Evolutionary conservation across 768 basidiomycete genomes (phyloP), one percentile per base, ranked within the genome.

Genomic region (Termitomyces titanicus): DNA sequence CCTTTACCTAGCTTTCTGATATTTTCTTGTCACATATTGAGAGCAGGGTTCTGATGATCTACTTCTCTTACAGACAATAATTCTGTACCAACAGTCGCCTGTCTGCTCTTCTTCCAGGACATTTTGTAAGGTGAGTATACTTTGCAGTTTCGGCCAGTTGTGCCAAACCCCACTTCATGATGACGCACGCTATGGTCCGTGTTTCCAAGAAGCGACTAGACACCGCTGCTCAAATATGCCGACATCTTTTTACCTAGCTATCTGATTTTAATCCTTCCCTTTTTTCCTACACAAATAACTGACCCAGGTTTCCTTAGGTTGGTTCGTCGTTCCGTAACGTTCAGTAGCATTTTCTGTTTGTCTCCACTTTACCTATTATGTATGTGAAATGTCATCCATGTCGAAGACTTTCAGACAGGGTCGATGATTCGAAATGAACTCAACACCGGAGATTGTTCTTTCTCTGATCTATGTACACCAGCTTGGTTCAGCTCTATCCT

Each of bases 191-290:
- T 88, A 85, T 89, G 89, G 88, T 92, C 89, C 88, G 89, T 92
- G 89, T 91, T 92, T 88, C 89, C 80, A 83, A 90, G 87, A 82
- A 82, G 85, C 82, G 89, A 83, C 74, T 84, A 92, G 88, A 91
- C 85, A 86, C 79, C 89, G 84, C 85, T 82, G 80, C 72, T 74
- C 71, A 70, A 80, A 69, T 69, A 76, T 89, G 89, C 86, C 76
- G 89, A 90, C 63, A 88, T 66, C 63, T 63, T 72, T 74, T 67
- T 69, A 77, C 86, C 78, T 84, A 83, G 86, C 86, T 67, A 62
- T 82, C 89, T 89, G 86, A 89, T 39, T n/a, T n/a, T n/a, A n/a
- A 9, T 50, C 15, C 10, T 34, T 11, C 31, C 24, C 40, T 53
- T 51, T 54, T 39, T 54, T 51, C 18, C 4, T 8, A 24, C 34